A percentile compares a stretch with the other conserved stretches of the same genome.
Evolutionary conservation across 2,329 filamentous ascomycete genomes (phyloP).

Genomic region (Talaromyces sp.): DNA sequence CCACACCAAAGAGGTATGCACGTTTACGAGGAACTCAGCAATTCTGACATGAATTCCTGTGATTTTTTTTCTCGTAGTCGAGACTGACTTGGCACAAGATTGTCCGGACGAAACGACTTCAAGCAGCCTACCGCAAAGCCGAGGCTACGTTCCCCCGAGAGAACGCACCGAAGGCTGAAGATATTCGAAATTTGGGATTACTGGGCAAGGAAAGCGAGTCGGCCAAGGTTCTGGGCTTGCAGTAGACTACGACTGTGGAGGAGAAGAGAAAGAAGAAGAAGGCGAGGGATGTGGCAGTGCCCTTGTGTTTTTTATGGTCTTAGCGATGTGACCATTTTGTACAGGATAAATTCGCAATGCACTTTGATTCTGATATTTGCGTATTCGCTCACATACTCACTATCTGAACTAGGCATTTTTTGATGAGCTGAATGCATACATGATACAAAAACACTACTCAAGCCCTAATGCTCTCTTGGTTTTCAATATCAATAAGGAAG

Average conservation of each 20-base stretch:
- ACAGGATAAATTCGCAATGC: constrained; percentile 15
- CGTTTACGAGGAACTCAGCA: not conserved
- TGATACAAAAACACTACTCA: no score
- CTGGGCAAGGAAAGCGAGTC: constrained; percentile 78
- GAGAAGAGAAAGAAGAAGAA: no score
- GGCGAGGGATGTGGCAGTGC: not conserved
- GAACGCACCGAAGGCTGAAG: constrained; percentile 72
- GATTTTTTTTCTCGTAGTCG: not conserved
- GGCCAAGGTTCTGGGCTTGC: constrained; percentile 48
- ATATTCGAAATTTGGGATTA: constrained; percentile 82
- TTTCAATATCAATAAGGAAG: no score
- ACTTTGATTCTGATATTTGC: not conserved
- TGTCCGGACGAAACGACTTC: constrained; percentile 70
- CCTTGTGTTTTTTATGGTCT: constrained; percentile 7
- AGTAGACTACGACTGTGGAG: not conserved
- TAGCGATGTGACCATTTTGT: constrained; percentile 12
- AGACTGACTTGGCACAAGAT: constrained; percentile 50
- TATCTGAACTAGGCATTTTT: no score
- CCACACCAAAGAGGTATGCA: constrained; percentile 91
- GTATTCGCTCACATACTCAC: no score
- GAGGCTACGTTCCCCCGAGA: constrained; percentile 71
- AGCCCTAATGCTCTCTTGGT: no score
- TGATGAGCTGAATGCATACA: no score
- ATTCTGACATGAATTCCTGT: no score
- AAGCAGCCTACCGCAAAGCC: constrained; percentile 77